These are phyloP conservation scores for Tolypocladium endophyticum DNA, from an alignment of 2,329 filamentous ascomycete genomes.

Conservation along the genomic window DNA sequence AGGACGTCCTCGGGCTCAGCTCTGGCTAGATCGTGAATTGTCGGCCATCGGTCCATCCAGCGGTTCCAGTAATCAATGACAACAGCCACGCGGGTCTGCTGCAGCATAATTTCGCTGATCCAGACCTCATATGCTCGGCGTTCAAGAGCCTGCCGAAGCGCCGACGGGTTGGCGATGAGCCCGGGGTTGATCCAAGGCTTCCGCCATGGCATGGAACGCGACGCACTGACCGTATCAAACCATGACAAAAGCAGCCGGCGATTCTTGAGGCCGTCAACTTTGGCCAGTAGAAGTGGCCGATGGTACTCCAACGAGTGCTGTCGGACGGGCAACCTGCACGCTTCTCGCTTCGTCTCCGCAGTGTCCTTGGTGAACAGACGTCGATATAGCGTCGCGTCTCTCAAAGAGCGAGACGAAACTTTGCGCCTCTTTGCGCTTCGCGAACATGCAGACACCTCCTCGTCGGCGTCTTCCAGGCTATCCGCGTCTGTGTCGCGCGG, in stretches of 20 bases:
- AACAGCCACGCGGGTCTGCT: slow-evolving; percentile 52
- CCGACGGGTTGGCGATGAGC: slow-evolving; percentile 12
- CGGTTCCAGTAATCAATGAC: slow-evolving; percentile 54
- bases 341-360: neutral
- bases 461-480: neutral
- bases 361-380: slow-evolving; percentile 4
- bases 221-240: slow-evolving; percentile 37
- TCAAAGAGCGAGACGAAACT: neutral
- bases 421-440: slow-evolving; percentile 5
- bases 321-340: slow-evolving; percentile 7
- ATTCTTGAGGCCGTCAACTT: slow-evolving; percentile 16
- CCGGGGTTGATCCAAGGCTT: slow-evolving; percentile 43
- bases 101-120: slow-evolving; percentile 59
- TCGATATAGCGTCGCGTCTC: neutral
- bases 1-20: slow-evolving; percentile 46
- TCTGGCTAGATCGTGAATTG: slow-evolving; percentile 42
- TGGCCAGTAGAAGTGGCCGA: slow-evolving; percentile 35
- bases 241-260: slow-evolving; percentile 34
- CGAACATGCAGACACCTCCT: neutral
- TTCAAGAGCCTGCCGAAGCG: slow-evolving; percentile 33
- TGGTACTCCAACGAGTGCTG: slow-evolving; percentile 29
- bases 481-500: neutral
- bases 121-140: slow-evolving; percentile 54
- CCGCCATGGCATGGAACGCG: slow-evolving; percentile 49
- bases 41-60: slow-evolving; percentile 53